Conservation (phyloP, 352 stramenopile genomes). For the Pythium aphanidermatum region DNA sequence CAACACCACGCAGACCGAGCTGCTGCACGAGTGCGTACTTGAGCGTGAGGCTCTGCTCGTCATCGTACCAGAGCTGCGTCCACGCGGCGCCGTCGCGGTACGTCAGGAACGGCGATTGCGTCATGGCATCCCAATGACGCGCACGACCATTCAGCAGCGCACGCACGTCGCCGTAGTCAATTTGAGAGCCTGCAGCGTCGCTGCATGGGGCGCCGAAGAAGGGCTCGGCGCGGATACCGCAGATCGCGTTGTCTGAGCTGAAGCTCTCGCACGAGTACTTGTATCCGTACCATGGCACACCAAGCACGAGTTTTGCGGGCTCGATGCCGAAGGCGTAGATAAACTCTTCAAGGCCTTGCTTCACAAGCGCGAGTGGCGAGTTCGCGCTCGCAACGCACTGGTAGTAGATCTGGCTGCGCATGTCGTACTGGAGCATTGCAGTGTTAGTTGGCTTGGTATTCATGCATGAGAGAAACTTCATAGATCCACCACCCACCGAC, state of each 20-base stretch:
- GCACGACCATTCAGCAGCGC: constrained; percentile 25
- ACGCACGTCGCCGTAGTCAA: constrained; percentile 51
- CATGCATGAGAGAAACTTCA: too few relatives aligned
- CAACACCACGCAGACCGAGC: constrained; percentile 48
- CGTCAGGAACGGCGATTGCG: constrained; percentile 49
- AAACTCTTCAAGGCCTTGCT: constrained; percentile 75
- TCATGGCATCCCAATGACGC: constrained; percentile 47
- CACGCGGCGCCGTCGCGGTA: constrained; percentile 3
- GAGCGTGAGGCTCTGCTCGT: constrained; percentile 39
- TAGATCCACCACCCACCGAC: constrained; percentile 34
- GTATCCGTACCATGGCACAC: constrained; percentile 91
- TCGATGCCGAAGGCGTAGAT: constrained; percentile 47
- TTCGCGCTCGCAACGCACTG: constrained; percentile 85
- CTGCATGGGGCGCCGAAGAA: constrained; percentile 78
- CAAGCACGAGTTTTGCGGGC: constrained; percentile 80
- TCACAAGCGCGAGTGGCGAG: constrained; percentile 62
- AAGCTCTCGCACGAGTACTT: constrained; percentile 54
- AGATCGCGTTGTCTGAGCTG: constrained; percentile 14
- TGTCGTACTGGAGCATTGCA: constrained; percentile 89
- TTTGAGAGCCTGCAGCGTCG: constrained; percentile 57
- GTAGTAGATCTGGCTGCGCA: constrained; percentile 89
- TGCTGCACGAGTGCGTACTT: constrained; percentile 54
- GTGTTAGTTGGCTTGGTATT: too few relatives aligned
- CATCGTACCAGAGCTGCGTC: constrained; percentile 72
- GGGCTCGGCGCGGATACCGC: constrained; percentile 28